These are phyloP conservation scores for Populus tremula DNA, from an alignment of 345 rosid species.

Conservation along the genomic window DNA sequence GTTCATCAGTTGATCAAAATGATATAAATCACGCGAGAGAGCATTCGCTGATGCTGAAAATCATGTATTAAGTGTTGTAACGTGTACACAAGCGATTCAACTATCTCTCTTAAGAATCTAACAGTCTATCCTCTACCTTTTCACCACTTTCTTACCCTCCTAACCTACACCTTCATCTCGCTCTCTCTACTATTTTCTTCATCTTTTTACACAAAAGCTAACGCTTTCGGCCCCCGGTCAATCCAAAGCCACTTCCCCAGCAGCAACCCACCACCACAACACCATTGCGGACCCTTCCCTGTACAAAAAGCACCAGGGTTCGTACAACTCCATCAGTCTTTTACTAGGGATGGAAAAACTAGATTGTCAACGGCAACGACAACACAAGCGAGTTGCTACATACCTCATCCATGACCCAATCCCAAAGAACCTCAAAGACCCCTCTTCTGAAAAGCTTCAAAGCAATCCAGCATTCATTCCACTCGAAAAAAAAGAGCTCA, in stretches of 20 bases:
- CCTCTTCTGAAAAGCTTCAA: not conserved
- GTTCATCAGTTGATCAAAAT: not conserved
- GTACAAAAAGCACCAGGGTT: constrained; percentile 4
- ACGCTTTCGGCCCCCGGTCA: not conserved
- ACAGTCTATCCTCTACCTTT: constrained; percentile 3
- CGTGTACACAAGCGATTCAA: constrained; percentile 42
- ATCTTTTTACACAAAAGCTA: constrained; percentile 7
- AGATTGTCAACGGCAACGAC: not conserved
- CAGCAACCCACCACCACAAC: constrained; percentile 16
- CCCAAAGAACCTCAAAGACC: not conserved
- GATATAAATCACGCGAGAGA: too few species aligned
- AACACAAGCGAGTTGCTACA: not conserved
- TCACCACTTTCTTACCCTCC: constrained; percentile 19
- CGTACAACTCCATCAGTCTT: not conserved
- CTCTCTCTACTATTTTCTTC: not conserved
- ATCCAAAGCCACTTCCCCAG: not conserved
- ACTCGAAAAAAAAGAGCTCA: not conserved
- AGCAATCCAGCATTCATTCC: not conserved
- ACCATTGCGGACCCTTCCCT: constrained; percentile 23
- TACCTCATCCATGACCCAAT: constrained; percentile 14
- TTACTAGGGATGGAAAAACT: not conserved
- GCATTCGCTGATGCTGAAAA: constrained; percentile 20
- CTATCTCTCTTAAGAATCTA: constrained; percentile 20
- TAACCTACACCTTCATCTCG: constrained; percentile 15
- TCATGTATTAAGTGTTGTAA: constrained; percentile 36